Percentiles rank a stretch among this genome's conserved stretches.
These are phyloP conservation scores for Protomyces inundatus DNA, from an alignment of 1,139 yeast species.

Conservation along the genomic window DNA sequence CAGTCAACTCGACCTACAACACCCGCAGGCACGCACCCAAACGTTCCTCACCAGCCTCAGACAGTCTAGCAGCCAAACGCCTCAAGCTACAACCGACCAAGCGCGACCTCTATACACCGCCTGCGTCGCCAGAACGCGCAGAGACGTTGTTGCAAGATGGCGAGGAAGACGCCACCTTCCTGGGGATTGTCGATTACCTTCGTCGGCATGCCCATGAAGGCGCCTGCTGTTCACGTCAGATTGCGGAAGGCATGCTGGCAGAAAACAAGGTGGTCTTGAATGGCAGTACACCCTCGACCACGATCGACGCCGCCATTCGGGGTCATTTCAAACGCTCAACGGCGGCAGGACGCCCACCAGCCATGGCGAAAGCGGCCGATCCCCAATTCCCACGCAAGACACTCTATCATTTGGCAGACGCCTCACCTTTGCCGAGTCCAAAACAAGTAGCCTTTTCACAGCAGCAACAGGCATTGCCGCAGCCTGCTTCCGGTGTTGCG, in stretches of 20 bases:
- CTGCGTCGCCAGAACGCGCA: constrained; percentile 21
- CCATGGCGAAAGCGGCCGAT: constrained; percentile 13
- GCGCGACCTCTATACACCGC: constrained; percentile 16
- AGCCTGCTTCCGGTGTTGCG: no score
- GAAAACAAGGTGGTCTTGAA: constrained; percentile 11
- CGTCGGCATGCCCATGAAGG: constrained; percentile 9
- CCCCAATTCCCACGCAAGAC: constrained; percentile 22
- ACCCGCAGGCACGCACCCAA: constrained; percentile 17
- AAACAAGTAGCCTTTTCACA: no score
- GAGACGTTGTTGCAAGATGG: constrained; percentile 8
- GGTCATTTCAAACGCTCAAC: constrained; percentile 15
- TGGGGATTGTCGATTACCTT: constrained; percentile 15
- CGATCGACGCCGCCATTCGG: constrained; percentile 20
- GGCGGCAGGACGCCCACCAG: neutral
- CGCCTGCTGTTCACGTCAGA: constrained; percentile 17
- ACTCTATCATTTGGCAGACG: constrained; percentile 18
- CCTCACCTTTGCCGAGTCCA: constrained; percentile 7
- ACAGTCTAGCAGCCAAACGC: constrained; percentile 3
- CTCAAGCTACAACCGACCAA: neutral
- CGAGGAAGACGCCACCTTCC: constrained; percentile 12
- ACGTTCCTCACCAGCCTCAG: neutral
- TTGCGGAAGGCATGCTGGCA: constrained; percentile 16
- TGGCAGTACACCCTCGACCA: constrained; percentile 21
- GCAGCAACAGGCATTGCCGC: no score
- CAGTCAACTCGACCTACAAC: constrained; percentile 20